These are phyloP conservation scores for Triangularia setosa DNA, from an alignment of 2,329 filamentous ascomycete species.

Conservation along the genomic window DNA sequence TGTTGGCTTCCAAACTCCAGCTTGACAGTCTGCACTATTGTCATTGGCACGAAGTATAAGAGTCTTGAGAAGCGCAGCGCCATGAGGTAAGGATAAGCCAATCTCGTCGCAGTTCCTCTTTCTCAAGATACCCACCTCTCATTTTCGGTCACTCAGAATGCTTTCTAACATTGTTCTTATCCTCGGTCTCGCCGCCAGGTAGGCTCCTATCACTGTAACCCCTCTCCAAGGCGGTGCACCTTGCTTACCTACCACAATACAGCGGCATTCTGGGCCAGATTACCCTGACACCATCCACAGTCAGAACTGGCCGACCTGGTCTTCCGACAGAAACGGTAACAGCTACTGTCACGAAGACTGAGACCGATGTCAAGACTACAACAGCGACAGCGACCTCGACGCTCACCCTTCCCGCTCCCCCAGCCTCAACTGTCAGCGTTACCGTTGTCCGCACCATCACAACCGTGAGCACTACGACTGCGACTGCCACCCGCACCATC, in stretches of 20 bases:
- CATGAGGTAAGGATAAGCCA: not conserved
- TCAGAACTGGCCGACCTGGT: conserved; percentile 15
- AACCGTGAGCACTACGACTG: not conserved
- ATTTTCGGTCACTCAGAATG: conserved; percentile 16
- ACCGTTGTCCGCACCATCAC: conserved; percentile 8
- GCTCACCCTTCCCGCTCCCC: conserved; percentile 12
- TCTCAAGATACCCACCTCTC: not conserved
- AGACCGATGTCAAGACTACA: conserved; percentile 16
- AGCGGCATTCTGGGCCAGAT: conserved; percentile 23
- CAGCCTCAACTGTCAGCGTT: conserved; percentile 7
- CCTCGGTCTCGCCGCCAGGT: conserved; percentile 19
- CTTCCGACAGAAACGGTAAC: conserved; percentile 14
- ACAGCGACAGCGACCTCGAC: conserved; percentile 16
- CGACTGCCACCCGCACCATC: not conserved
- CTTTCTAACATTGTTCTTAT: conserved; percentile 11
- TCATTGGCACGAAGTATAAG: not conserved
- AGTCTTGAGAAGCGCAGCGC: not conserved
- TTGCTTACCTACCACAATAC: not conserved
- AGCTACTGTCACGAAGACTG: conserved; percentile 11
- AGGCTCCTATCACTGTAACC: not conserved
- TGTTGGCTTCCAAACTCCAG: not conserved
- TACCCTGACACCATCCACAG: conserved; percentile 22
- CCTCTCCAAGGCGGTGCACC: not conserved
- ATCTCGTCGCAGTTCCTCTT: not conserved
- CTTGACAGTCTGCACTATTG: not conserved